phyloP scores from a whole-genome alignment of 441 rosid species.

The Bruguiera hainesii region DNA sequence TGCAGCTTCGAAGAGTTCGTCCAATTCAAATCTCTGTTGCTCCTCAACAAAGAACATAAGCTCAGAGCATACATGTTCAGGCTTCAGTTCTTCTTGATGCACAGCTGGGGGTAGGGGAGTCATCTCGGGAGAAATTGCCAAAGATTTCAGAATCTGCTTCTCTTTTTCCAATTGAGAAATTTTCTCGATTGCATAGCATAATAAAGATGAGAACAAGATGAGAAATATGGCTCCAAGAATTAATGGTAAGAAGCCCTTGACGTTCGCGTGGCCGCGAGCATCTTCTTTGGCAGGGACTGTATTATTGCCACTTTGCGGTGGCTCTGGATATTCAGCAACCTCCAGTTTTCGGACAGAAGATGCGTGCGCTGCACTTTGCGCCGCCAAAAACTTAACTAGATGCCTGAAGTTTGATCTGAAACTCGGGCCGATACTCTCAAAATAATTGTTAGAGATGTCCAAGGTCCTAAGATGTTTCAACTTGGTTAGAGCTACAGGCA shows the following conservation, averaged over 20 bases:
- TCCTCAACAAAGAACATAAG: slow-evolving; percentile 49
- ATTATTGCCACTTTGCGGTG: neutral
- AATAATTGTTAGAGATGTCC: slow-evolving; percentile 38
- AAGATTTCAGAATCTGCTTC: slow-evolving; percentile 26
- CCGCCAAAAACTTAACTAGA: slow-evolving; percentile 2
- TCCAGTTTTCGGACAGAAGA: neutral
- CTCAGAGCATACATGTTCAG: slow-evolving; percentile 29
- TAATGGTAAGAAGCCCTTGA: slow-evolving; percentile 7
- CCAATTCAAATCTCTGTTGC: slow-evolving; percentile 41
- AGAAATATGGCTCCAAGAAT: slow-evolving; percentile 21
- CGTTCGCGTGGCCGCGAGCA: neutral
- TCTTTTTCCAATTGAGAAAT: slow-evolving; percentile 22
- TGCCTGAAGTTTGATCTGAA: slow-evolving; percentile 7
- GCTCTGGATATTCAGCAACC: slow-evolving; percentile 3
- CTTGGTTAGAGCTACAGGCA: slow-evolving; percentile 27
- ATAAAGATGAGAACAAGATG: slow-evolving; percentile 11
- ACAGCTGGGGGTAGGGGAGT: slow-evolving; percentile 13
- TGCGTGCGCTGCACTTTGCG: neutral
- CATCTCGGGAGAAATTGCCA: slow-evolving; percentile 25
- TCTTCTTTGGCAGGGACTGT: neutral
- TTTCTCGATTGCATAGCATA: slow-evolving; percentile 22
- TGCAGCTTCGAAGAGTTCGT: slow-evolving; percentile 53
- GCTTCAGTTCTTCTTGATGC: slow-evolving; percentile 24
- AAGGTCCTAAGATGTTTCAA: slow-evolving; percentile 30
- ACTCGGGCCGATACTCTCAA: slow-evolving; percentile 1